A percentile compares a stretch with the other conserved stretches of the same genome.
phyloP scores from a whole-genome alignment of 495 filamentous ascomycete genomes.

The Annulohypoxylon bovei region DNA sequence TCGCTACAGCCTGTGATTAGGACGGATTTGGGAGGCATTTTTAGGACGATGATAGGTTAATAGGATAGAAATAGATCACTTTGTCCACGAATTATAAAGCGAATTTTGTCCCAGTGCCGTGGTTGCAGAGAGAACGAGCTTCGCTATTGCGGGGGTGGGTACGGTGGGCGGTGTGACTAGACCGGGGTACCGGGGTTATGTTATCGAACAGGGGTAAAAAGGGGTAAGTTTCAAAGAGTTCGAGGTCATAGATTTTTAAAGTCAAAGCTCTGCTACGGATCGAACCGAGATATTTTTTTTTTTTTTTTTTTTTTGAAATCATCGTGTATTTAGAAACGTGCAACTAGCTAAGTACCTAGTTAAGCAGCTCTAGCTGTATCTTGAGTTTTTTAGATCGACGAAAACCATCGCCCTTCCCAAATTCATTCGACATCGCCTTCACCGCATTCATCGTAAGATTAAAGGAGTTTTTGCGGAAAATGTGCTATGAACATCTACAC shows the following conservation, averaged over 20 bases:
- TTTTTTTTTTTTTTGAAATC: too few relatives aligned
- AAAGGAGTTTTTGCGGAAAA: neutral
- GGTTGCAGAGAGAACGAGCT: neutral
- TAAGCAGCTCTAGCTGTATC: too few relatives aligned
- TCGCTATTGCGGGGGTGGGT: neutral
- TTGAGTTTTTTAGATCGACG: neutral
- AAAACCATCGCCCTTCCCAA: neutral
- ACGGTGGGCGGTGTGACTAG: too few relatives aligned
- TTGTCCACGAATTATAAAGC: neutral
- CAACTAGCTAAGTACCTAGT: too few relatives aligned
- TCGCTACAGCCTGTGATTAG: constrained; percentile 62
- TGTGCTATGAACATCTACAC: too few relatives aligned
- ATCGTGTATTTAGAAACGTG: too few relatives aligned
- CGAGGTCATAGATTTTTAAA: neutral
- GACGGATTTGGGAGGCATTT: constrained; percentile 47
- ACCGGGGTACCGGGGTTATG: too few relatives aligned
- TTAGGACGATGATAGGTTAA: neutral
- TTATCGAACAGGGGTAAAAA: neutral
- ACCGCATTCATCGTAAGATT: neutral
- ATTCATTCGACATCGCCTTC: neutral
- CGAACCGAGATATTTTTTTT: too few relatives aligned
- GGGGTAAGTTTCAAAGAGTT: neutral
- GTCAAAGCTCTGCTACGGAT: too few relatives aligned
- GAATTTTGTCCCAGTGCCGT: neutral
- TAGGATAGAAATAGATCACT: too few relatives aligned